Base-by-base conservation (phyloP, 1,284 basidiomycete species). In the Boletus sp. region DNA sequence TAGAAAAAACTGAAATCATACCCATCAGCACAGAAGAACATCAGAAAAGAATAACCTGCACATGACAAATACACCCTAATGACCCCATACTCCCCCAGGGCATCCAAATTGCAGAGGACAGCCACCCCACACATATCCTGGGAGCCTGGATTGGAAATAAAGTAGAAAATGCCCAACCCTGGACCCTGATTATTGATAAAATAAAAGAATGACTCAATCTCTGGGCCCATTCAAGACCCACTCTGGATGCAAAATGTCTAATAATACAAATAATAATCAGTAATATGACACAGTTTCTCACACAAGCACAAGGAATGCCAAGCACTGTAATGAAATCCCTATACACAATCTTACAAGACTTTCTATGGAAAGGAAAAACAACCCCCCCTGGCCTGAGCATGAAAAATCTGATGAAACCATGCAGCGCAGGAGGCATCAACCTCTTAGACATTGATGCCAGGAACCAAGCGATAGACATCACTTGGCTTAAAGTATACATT, bases 141-240 rank as follows among this genome's bases (percentile, higher is more conserved):
- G 63, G 67, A 0, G 54, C 66, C 2, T 70, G 68, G 68, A 63
- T 69, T 0, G 56, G 68, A 1, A 69, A 69, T 1, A n/a, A 61
- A 1, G 4, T 58, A 0, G 31, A 64, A 1, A 0, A 51, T 0
- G 1, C 33, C 1, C 52, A 63, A 14, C 33, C 54, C 0, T 69
- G 68, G 60, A 30, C 33, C 2, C 40, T 40, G 0, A 38, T 35
- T 0, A 9, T 63, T 0, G 54, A 68, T 5, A 66, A 66, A 52
- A 61, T 66, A 0, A 53, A 54, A 16, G 4, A 21, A 1, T 3
- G 11, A 0, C 51, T 64, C 0, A 4, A 40, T 23, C 21, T 37
- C 13, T 37, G 37, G 37, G 37, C 37, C 16, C 17, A 6, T 37
- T 37, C 37, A 10, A 37, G 13, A 37, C 37, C 37, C 37, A 37